Percentiles rank a stretch among this genome's conserved stretches.
phyloP scores from a whole-genome alignment of 2,329 filamentous ascomycete genomes.

The Ophiostoma perfectum region DNA sequence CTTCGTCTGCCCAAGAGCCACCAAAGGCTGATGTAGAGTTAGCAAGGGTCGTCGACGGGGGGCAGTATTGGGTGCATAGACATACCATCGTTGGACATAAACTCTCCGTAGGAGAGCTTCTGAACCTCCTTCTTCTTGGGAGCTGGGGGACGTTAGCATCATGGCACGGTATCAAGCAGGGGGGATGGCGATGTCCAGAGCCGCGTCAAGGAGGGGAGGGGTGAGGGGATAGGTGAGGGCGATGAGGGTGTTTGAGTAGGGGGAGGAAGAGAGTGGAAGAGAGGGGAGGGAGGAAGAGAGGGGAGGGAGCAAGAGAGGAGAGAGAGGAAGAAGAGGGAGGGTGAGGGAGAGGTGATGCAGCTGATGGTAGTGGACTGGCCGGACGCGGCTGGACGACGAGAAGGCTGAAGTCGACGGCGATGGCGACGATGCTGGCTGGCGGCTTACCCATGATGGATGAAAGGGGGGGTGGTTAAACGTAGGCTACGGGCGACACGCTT shows the following conservation, averaged over 20 bases:
- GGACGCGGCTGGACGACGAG: not conserved
- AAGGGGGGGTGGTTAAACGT: constrained; percentile 21
- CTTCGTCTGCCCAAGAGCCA: constrained; percentile 98
- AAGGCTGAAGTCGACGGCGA: not conserved
- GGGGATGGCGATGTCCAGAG: not conserved
- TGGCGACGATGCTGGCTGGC: not conserved
- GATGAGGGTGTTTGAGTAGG: not conserved
- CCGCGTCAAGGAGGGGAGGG: too few relatives aligned
- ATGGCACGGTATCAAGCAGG: not conserved
- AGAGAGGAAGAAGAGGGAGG: not conserved
- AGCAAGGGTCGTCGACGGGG: constrained; percentile 3
- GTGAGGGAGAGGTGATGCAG: not conserved
- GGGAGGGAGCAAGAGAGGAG: not conserved
- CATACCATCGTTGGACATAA: constrained; percentile 88
- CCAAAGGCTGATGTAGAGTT: constrained; percentile 40
- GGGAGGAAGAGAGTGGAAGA: not conserved
- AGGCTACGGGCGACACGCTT: constrained; percentile 31
- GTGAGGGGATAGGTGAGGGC: too few relatives aligned
- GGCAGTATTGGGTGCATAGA: constrained; percentile 26
- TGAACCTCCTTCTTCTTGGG: constrained; percentile 89
- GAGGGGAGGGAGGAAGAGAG: not conserved
- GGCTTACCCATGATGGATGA: constrained; percentile 33
- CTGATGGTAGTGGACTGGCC: not conserved
- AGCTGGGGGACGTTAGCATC: constrained; percentile 52
- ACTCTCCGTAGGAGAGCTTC: constrained; percentile 97